Percentiles rank a stretch among this genome's conserved stretches.
phyloP scores from a whole-genome alignment of 2,329 filamentous ascomycete genomes.

The Aaosphaeria arxii region DNA sequence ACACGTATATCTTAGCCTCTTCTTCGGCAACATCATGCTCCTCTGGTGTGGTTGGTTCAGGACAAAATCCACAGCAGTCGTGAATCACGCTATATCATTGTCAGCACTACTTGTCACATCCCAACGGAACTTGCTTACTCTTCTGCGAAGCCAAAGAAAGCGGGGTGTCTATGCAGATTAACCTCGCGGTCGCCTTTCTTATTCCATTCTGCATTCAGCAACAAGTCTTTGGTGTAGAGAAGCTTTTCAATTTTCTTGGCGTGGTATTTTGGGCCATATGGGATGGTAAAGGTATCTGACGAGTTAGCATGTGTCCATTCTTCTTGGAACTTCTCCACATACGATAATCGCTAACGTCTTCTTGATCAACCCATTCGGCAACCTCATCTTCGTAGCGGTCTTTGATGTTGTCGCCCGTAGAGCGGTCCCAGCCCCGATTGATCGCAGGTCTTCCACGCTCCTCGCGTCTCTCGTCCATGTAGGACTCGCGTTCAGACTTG shows the following conservation, averaged over 20 bases:
- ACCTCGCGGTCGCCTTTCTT: constrained; percentile 70
- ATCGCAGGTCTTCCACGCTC: constrained; percentile 68
- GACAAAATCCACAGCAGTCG: constrained; percentile 81
- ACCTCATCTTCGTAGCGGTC: constrained; percentile 75
- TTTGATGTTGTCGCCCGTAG: constrained; percentile 69
- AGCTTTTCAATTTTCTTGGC: constrained; percentile 77
- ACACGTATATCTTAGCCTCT: constrained; percentile 73
- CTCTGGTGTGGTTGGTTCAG: constrained; percentile 64
- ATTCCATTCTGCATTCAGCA: constrained; percentile 85
- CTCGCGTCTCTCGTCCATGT: constrained; percentile 65
- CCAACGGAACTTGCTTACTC: constrained; percentile 30
- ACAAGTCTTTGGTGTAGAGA: constrained; percentile 74
- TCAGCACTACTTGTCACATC: too few species aligned
- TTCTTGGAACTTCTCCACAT: constrained; percentile 1
- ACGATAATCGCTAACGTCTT: constrained; percentile 73
- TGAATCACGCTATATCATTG: constrained; percentile 52
- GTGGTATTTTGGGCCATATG: constrained; percentile 56
- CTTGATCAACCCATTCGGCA: constrained; percentile 75
- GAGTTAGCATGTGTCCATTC: neutral
- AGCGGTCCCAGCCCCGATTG: constrained; percentile 41
- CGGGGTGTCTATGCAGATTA: constrained; percentile 78
- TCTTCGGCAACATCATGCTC: constrained; percentile 69
- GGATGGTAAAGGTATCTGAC: constrained; percentile 58
- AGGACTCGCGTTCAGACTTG: constrained; percentile 63
- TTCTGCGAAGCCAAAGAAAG: constrained; percentile 71